Base-by-base conservation (phyloP, 2,329 filamentous ascomycete genomes). In the Penicillium decumbens region DNA sequence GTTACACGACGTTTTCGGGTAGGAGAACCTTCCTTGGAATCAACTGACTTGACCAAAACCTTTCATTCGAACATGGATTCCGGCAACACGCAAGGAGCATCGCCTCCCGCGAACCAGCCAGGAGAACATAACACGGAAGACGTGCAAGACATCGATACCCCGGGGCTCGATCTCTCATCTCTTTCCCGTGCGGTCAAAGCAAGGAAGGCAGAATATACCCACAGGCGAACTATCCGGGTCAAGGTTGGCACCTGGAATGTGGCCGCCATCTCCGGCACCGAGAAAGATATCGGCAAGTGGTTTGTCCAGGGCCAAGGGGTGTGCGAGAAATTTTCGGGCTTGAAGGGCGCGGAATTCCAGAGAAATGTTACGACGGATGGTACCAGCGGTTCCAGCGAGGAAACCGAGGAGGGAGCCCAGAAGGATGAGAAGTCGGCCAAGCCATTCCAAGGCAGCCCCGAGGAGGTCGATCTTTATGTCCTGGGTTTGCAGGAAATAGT, bases 211-310 rank as follows among this genome's bases (percentile, higher is more conserved):
- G 91, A 97, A 68, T 98, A 91, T 67, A 85, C 87, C 24, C 81
- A 84, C 32, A 81, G 84, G 38, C 84, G 84, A 66, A 80, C 80
- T 43, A 82, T 95, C 59, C 85, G 84, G 57, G 81, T 98, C 69
- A 96, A 96, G 72, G 80, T 98, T 44, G 93, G 92, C 37, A 87
- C 88, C 0, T 98, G 93, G 93, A 98, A 98, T 70, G 89, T 95
- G 13, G 93, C 90, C 3, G 84, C 86, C 1, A 84, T 87, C 56
- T 83, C 88, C 10, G 89, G 88, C 23, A 90, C 89, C 0, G 90
- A 95, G 68, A 88, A 89, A 58, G 93, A 97, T 65, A 74, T 98
- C 4, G 87, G 83, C 6, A 82, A 81, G 28, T 98, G 93, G 93
- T 96, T 98, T 66, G 80, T 95, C 6, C 77, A 83, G 9, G 88